phyloP scores from a whole-genome alignment of 1,284 basidiomycete genomes.

The Inonotus hispidus region DNA sequence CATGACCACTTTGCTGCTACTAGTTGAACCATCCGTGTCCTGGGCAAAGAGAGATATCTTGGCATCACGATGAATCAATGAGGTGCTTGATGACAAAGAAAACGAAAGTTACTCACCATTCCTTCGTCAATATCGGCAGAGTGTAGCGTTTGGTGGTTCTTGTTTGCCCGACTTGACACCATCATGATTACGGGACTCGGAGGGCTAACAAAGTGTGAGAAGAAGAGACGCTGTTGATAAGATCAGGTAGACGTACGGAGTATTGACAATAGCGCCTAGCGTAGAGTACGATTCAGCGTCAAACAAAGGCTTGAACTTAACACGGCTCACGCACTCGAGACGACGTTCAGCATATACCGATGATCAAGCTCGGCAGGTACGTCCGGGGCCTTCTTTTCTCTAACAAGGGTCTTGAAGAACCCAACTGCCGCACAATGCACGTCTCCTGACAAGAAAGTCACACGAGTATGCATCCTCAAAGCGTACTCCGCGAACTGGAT shows the following conservation, averaged over 20 bases:
- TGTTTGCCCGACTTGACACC: slow-evolving; percentile 75
- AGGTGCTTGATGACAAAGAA: background rate
- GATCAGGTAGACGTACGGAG: slow-evolving; percentile 46
- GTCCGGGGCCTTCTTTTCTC: slow-evolving; percentile 42
- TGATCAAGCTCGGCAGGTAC: slow-evolving; percentile 55
- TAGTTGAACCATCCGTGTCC: slow-evolving; percentile 72
- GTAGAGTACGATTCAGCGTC: slow-evolving; percentile 9
- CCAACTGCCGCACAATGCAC: slow-evolving; percentile 88
- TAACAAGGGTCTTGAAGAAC: slow-evolving; percentile 62
- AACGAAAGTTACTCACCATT: slow-evolving; percentile 49
- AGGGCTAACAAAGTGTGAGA: slow-evolving; percentile 40
- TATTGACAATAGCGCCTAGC: slow-evolving; percentile 74
- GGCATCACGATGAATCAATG: background rate
- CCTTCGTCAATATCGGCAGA: slow-evolving; percentile 74
- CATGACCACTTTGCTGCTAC: slow-evolving; percentile 73
- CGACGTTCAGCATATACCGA: slow-evolving; percentile 84
- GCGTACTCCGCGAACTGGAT: slow-evolving; percentile 74
- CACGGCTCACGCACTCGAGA: slow-evolving; percentile 49
- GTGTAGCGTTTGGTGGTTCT: slow-evolving; percentile 83
- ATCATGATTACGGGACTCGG: slow-evolving; percentile 75
- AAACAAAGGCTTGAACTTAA: slow-evolving; percentile 4
- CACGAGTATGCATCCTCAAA: slow-evolving; percentile 51
- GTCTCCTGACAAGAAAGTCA: slow-evolving; percentile 87
- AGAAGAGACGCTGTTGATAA: slow-evolving; percentile 17
- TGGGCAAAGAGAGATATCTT: slow-evolving; percentile 75